phyloP scores from a whole-genome alignment of 1,284 basidiomycete species.

The Pseudozyma thailandica region DNA sequence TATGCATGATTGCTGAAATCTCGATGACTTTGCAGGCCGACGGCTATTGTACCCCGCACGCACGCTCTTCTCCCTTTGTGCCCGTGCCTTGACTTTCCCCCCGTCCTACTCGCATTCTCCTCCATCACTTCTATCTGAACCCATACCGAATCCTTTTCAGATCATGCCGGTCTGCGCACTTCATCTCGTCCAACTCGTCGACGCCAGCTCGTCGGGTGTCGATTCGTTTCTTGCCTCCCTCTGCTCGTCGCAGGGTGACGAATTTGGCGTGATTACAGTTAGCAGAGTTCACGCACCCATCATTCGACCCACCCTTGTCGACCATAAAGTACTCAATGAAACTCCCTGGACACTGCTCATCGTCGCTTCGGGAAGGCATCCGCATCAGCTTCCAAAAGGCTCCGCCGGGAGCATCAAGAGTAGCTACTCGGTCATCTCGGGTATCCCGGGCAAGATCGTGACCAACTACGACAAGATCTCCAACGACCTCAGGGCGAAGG shows the following conservation, averaged over 20 bases:
- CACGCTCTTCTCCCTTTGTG: not conserved
- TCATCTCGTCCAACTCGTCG: slow-evolving; percentile 32
- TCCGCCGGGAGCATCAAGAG: slow-evolving; percentile 8
- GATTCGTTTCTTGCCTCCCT: slow-evolving; percentile 20
- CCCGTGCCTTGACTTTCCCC: not conserved
- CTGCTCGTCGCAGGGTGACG: not conserved
- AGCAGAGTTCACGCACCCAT: slow-evolving; percentile 32
- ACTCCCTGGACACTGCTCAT: slow-evolving; percentile 45
- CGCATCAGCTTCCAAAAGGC: no score
- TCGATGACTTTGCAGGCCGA: not conserved
- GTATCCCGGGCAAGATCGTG: slow-evolving; percentile 43
- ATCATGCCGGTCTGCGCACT: slow-evolving; percentile 39
- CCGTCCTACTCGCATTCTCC: not conserved
- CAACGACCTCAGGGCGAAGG: slow-evolving; percentile 5
- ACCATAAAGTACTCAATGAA: slow-evolving; percentile 28
- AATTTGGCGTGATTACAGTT: slow-evolving; percentile 22
- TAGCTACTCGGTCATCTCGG: slow-evolving; percentile 27
- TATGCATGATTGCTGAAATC: slow-evolving; percentile 3
- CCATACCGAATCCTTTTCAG: not conserved
- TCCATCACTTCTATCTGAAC: not conserved
- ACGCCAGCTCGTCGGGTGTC: slow-evolving; percentile 18
- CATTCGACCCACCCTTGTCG: slow-evolving; percentile 33
- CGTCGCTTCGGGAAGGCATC: slow-evolving; percentile 7
- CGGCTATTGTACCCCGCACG: not conserved
- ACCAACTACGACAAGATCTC: slow-evolving; percentile 37